Base-by-base conservation (phyloP, 345 rosid genomes). In the Salix arbutifolia region DNA sequence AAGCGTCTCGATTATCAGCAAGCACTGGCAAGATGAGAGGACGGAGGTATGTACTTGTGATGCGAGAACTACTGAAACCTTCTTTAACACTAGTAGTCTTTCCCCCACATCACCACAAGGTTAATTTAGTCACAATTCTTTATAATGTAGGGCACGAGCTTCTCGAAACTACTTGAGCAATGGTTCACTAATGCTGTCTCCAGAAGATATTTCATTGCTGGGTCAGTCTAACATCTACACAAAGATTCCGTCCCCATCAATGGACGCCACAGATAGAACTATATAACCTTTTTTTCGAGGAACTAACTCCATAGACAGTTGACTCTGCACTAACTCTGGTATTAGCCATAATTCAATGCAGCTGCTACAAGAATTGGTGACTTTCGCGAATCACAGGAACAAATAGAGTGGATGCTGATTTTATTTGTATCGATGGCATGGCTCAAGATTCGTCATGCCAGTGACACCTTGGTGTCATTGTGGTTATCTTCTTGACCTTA, bases 201-300 rank as follows among this genome's bases (percentile, higher is more conserved):
- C 90, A 0, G 97, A 91, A 81, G 94, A 96, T 33, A 84, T 90
- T 74, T 85, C 89, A 40, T 73, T 89, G 79, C 81, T 96, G 87
- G 84, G 76, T 35, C 87, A 80, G 72, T 81, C 74, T 76, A 85
- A 78, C 76, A 21, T 78, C 8, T 86, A 79, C 25, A 65, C 82
- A 62, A 84, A 91, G 75, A 53, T 19, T 16, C 58, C 77, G 71
- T 65, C 79, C 81, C 72, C 73, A 65, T 50, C 38, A 66, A 37
- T 26, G 38, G 79, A 80, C 67, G 46, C n/a, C 67, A 40, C 33
- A 76, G 71, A 35, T 71, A 38, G 74, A 73, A 68, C 30, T 53
- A 31, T 37, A 1, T 17, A n/a, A 31, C 25, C 35, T 23, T 60
- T 18, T 69, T 44, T 65, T 56, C 1, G 13, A 58, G 11, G 70